phyloP scores from a whole-genome alignment of 2,329 filamentous ascomycete species.

The Nemania sp. region DNA sequence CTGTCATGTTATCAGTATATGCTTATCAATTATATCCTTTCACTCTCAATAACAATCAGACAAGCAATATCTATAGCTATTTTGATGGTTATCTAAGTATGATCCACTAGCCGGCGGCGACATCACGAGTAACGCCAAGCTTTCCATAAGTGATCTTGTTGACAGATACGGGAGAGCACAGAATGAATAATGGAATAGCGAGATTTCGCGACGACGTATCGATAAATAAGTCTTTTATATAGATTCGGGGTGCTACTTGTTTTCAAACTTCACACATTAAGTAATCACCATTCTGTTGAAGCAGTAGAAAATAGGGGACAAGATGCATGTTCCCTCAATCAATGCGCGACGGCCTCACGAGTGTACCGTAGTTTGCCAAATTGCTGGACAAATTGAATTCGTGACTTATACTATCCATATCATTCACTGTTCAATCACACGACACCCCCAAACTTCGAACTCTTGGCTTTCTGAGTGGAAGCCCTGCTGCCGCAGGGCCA shows the following conservation, averaged over 20 bases:
- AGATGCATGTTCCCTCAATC: conserved; percentile 5
- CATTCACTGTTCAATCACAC: conserved; percentile 5
- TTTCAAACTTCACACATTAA: background rate
- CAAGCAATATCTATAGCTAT: too few relatives aligned
- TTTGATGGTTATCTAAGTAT: too few relatives aligned
- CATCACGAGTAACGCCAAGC: too few relatives aligned
- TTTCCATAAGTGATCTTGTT: too few relatives aligned
- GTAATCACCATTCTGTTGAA: background rate
- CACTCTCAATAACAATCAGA: too few relatives aligned
- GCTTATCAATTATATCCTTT: too few relatives aligned
- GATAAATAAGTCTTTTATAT: background rate
- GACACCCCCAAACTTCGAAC: background rate
- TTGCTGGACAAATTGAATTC: conserved; percentile 2
- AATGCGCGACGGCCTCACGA: background rate
- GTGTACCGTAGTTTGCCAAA: background rate
- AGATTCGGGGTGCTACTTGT: background rate
- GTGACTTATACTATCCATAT: background rate
- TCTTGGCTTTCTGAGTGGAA: conserved; percentile 7
- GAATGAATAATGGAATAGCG: background rate
- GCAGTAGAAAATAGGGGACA: background rate
- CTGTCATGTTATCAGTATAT: too few relatives aligned
- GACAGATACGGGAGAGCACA: too few relatives aligned
- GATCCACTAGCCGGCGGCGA: too few relatives aligned
- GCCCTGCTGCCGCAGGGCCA: background rate
- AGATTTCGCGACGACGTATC: background rate